Conservation (phyloP, 2,329 filamentous ascomycete genomes). For the Zymoseptoria pseudotritici region DNA sequence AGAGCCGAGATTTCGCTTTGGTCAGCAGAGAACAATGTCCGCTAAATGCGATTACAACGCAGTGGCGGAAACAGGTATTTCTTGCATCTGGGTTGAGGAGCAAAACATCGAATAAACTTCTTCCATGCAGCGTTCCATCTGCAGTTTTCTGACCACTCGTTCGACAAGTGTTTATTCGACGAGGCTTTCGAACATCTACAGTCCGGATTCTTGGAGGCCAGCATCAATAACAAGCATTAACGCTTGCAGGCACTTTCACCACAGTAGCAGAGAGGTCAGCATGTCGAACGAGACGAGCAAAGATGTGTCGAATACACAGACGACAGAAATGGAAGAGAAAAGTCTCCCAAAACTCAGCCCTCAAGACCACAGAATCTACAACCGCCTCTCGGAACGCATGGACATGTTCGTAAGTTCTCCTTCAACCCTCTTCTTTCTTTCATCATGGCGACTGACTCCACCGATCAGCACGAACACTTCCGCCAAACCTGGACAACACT, state of each 20-base stretch:
- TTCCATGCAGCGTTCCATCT: neutral
- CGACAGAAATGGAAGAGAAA: constrained; percentile 24
- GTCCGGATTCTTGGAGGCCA: neutral
- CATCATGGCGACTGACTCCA: neutral
- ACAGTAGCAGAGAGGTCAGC: neutral
- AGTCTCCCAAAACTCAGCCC: constrained; percentile 56
- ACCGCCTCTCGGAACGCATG: constrained; percentile 68
- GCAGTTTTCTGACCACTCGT: neutral
- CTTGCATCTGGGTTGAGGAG: neutral
- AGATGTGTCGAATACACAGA: neutral
- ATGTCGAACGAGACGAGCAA: neutral
- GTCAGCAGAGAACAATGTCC: neutral
- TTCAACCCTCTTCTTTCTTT: neutral
- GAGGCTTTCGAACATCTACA: neutral
- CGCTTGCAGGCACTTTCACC: neutral
- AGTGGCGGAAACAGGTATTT: neutral
- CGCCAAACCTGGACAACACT: constrained; percentile 65
- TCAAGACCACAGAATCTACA: constrained; percentile 62
- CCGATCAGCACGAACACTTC: constrained; percentile 64
- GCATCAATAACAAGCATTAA: neutral
- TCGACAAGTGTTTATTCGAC: neutral
- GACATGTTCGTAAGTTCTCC: constrained; percentile 56
- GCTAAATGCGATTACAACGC: neutral
- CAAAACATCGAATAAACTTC: neutral
- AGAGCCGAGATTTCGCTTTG: neutral